Percentiles rank a stretch among this genome's conserved stretches.
These are phyloP conservation scores for Globisporangium barbulae DNA, from an alignment of 352 stramenopile genomes.

Conservation along the genomic window DNA sequence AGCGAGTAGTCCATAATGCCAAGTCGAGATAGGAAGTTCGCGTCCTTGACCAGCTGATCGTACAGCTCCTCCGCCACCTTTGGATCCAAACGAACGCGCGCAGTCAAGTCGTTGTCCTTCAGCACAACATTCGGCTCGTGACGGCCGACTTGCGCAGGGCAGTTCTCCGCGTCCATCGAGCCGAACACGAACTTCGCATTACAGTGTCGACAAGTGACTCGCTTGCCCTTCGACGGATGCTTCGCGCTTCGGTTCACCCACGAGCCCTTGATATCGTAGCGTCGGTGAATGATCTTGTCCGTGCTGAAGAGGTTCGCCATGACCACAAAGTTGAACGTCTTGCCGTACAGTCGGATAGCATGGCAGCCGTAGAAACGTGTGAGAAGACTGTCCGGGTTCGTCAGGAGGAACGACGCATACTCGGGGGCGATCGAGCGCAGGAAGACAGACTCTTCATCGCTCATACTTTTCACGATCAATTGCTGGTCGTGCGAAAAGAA, in stretches of 20 bases:
- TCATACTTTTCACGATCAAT: slow-evolving; percentile 90
- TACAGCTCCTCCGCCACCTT: slow-evolving; percentile 80
- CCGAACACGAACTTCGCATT: slow-evolving; percentile 88
- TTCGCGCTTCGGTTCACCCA: slow-evolving; percentile 88
- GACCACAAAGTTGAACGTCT: slow-evolving; percentile 89
- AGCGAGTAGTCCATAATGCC: slow-evolving; percentile 93
- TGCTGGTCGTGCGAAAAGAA: slow-evolving; percentile 89
- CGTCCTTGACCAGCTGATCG: slow-evolving; percentile 82
- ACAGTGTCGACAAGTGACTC: slow-evolving; percentile 82
- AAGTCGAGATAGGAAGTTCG: slow-evolving; percentile 77
- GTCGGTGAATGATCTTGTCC: slow-evolving; percentile 78
- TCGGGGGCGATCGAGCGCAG: slow-evolving; percentile 75
- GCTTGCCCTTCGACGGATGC: slow-evolving; percentile 81
- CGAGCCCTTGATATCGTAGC: slow-evolving; percentile 88
- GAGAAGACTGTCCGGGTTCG: slow-evolving; percentile 77
- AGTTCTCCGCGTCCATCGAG: slow-evolving; percentile 77
- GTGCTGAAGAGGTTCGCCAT: slow-evolving; percentile 88
- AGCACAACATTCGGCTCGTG: slow-evolving; percentile 86
- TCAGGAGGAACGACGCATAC: slow-evolving; percentile 79
- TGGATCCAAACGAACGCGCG: slow-evolving; percentile 71
- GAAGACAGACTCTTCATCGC: slow-evolving; percentile 79
- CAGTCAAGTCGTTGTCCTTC: slow-evolving; percentile 87
- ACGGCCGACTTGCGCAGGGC: slow-evolving; percentile 64
- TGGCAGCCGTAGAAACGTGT: slow-evolving; percentile 85
- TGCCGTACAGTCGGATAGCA: slow-evolving; percentile 82